Evolutionary conservation across 2,329 filamentous ascomycete genomes (phyloP), one percentile per base, ranked within the genome.

Genomic region (Microcyclospora pomicola): DNA sequence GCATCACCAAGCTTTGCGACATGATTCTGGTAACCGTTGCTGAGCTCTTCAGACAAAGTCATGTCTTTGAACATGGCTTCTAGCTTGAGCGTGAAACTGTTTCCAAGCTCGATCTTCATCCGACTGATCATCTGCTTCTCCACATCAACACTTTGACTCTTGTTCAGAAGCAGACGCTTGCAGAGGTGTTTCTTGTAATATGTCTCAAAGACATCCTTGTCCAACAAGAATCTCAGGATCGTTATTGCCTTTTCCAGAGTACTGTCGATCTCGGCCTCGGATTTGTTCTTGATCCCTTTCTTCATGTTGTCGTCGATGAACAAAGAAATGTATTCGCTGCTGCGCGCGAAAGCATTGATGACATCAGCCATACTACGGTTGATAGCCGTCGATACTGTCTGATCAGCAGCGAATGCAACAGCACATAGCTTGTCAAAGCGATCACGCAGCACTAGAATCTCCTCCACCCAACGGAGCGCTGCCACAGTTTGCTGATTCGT

Each of bases 11-110:
- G 71, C 53, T 58, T 75, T 59, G 57, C 72, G 59, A 77, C 75
- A 45, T 88, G 75, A 12, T 73, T 71, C 47, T 79, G 80, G 64
- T 92, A 96, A 39, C 73, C 76, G 10, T 75, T 64, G 0, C 82
- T 85, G 16, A 95, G 71, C 47, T 94, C 88, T 38, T 80, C 77
- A 0, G 87, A 95, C 10, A 87, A 77, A 12, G 80, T 76, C 74
- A 96, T 87, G 54, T 98, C 91, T 61, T 86, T 87, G 67, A 98
- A 95, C 86, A 98, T 96, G 47, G 86, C 82, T 56, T 98, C 91
- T 33, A 98, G 75, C 57, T 92, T 93, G 53, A 76, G 69, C 0
- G 91, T 96, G 58, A 96, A 96, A 49, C 86, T 80, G 58, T 92
- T 93, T 30, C 91, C 91, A 37, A 96, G 76, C 58, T 95, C 88